Percentiles rank a stretch among this genome's conserved stretches.
Conservation (phyloP, 73 alveolate species). For the Paramecium biaurelia region DNA sequence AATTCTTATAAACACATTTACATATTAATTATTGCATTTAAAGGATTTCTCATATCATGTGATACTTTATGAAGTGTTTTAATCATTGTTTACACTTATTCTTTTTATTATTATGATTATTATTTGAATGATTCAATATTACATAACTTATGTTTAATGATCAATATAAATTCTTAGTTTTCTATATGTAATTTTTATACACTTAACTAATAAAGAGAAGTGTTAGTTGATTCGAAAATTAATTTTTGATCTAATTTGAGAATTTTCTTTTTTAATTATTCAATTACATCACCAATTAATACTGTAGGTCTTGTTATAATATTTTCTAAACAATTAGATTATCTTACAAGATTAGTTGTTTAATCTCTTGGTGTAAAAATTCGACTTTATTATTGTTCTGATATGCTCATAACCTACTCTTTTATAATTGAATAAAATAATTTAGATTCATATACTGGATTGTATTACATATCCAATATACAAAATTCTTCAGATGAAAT, state of each 20-base stretch:
- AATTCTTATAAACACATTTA: slow-evolving; percentile 13
- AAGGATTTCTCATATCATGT: slow-evolving; percentile 60
- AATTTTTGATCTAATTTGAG: background rate
- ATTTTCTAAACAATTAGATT: background rate
- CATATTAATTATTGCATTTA: slow-evolving; percentile 50
- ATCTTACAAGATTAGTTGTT: background rate
- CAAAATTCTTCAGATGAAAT: background rate
- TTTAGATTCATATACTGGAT: background rate
- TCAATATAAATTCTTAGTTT: background rate
- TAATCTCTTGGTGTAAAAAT: background rate
- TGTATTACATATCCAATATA: background rate
- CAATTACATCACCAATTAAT: background rate
- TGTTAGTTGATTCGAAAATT: background rate
- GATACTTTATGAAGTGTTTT: slow-evolving; percentile 22
- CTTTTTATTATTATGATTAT: background rate
- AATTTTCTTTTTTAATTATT: background rate
- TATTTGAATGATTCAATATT: background rate
- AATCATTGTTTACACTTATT: background rate
- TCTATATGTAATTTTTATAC: background rate
- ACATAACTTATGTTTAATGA: background rate
- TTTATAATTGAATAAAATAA: background rate
- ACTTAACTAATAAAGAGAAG: background rate
- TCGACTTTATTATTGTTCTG: background rate
- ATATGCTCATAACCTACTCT: background rate
- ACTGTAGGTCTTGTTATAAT: background rate